Conservation (phyloP, 306 rosid species). For the Carpinus fangiana region DNA sequence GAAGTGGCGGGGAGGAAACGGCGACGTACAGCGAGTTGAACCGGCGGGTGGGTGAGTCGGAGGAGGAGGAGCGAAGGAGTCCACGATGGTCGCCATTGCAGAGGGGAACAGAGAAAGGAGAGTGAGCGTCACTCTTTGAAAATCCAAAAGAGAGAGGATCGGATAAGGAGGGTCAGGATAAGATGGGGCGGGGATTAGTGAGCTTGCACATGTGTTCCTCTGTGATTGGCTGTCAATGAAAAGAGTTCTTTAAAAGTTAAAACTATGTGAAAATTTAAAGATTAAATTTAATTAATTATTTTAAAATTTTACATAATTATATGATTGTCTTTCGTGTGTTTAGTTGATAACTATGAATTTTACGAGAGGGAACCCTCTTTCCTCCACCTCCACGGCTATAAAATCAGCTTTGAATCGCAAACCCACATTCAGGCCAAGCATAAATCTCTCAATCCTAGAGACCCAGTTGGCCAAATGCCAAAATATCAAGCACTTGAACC, state of each 20-base stretch:
- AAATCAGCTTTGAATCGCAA: conserved; percentile 25
- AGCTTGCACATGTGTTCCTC: not conserved
- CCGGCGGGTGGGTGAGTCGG: not conserved
- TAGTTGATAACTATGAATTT: conserved; percentile 19
- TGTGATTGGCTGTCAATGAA: not conserved
- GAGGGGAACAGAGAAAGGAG: not conserved
- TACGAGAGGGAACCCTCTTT: conserved; percentile 19
- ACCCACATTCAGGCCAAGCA: conserved; percentile 39
- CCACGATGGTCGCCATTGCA: conserved; percentile 19
- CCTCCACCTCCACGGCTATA: conserved; percentile 24
- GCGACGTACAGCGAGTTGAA: conserved; percentile 2
- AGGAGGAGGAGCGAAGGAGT: conserved; percentile 13
- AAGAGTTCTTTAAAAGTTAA: not conserved
- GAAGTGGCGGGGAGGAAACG: conserved; percentile 3
- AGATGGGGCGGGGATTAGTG: not conserved
- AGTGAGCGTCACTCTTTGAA: not conserved
- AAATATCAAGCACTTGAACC: conserved; percentile 45
- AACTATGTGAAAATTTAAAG: too few species aligned
- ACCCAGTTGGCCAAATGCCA: conserved; percentile 43
- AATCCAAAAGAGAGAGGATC: not conserved
- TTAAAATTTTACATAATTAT: too few species aligned
- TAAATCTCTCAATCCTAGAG: conserved; percentile 48
- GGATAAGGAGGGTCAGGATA: not conserved
- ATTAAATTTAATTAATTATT: too few species aligned
- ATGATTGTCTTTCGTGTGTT: too few species aligned